A percentile compares a stretch with the other conserved stretches of the same genome.
Evolutionary conservation across 2,329 filamentous ascomycete genomes (phyloP).

Genomic region (Exophiala spinifera): DNA sequence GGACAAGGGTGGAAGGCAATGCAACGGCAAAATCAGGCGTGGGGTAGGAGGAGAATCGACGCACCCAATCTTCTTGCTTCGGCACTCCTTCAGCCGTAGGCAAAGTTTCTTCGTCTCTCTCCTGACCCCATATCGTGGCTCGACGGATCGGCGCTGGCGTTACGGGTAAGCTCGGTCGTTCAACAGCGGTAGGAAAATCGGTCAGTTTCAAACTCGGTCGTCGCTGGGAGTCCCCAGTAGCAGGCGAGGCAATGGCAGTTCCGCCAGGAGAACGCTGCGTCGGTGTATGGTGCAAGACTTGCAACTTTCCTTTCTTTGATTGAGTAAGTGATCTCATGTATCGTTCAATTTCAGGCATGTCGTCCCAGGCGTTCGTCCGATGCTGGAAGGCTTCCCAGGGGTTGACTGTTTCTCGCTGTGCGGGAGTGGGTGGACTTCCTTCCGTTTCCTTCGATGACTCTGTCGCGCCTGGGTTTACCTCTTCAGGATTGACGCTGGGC

Average conservation of each 20-base stretch:
- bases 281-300: constrained; percentile 37
- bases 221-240: constrained; percentile 34
- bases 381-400: constrained; percentile 62
- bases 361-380: constrained; percentile 90
- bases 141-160: constrained; percentile 78
- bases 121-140: constrained; percentile 64
- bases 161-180: constrained; percentile 84
- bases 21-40: constrained; percentile 25
- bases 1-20: constrained; percentile 16
- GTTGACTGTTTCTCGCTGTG: constrained; percentile 15
- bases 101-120: constrained; percentile 57
- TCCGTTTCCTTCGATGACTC: constrained; percentile 6
- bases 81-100: constrained; percentile 80
- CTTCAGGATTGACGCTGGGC: neutral
- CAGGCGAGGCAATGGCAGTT: constrained; percentile 18
- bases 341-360: constrained; percentile 77
- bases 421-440: constrained; percentile 7
- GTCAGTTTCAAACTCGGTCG: constrained; percentile 67
- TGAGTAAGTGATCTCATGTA: constrained; percentile 76
- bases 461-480: constrained; percentile 14
- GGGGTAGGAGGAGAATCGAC: constrained; percentile 48
- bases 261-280: constrained; percentile 20
- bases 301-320: constrained; percentile 51
- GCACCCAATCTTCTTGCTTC: constrained; percentile 89
- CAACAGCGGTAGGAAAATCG: constrained; percentile 78